Conservation (phyloP, 176 grass and related monocot genomes). For the Hordeum marinum region DNA sequence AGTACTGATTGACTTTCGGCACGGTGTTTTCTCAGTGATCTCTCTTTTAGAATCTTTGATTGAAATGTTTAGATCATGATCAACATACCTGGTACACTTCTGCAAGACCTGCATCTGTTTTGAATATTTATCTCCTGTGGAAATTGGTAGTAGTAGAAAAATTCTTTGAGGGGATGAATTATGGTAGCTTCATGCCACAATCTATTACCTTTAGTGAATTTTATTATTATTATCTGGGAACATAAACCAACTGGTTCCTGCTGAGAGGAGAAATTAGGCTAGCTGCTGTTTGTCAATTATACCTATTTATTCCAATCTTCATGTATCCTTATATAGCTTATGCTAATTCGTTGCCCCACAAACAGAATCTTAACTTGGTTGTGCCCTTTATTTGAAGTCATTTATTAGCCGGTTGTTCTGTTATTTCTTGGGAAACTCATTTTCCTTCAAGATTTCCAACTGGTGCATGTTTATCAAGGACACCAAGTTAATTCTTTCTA, state of each 20-base stretch:
- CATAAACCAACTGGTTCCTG: neutral
- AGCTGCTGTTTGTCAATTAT: neutral
- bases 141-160: neutral
- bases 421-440: neutral
- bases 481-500: neutral
- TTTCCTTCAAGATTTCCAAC: neutral
- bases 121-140: neutral
- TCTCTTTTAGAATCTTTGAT: neutral
- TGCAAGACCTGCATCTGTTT: conserved; percentile 17
- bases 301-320: neutral
- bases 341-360: neutral
- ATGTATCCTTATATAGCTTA: neutral
- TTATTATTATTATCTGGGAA: neutral
- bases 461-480: conserved; percentile 2
- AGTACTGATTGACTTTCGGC: neutral
- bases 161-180: neutral
- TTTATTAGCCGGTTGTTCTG: neutral
- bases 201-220: neutral
- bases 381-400: neutral
- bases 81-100: neutral
- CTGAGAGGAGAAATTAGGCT: neutral
- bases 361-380: neutral
- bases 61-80: conserved; percentile 3
- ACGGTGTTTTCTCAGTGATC: neutral
- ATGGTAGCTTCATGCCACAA: neutral